Percentiles rank a stretch among this genome's conserved stretches.
phyloP scores from a whole-genome alignment of 768 basidiomycete species.

The Agaricus sinodeliciosus region DNA sequence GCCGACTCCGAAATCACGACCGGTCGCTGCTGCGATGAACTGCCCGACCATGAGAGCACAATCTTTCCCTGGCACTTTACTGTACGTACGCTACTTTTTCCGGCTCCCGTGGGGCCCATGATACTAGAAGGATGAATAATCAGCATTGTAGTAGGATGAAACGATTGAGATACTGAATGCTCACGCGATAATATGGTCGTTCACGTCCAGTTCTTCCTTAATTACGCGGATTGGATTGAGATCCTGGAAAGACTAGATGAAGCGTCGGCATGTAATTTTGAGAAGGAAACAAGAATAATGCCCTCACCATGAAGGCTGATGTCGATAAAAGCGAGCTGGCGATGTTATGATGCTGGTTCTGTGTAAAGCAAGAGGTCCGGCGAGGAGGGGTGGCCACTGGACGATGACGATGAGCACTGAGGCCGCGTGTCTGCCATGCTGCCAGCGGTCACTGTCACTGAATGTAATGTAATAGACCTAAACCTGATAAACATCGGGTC shows the following conservation, averaged over 20 bases:
- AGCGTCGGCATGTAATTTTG: not conserved
- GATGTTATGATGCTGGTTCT: not conserved
- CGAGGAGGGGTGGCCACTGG: too few species aligned
- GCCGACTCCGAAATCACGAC: slow-evolving; percentile 19
- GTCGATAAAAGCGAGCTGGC: not conserved
- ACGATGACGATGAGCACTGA: too few species aligned
- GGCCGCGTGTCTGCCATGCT: too few species aligned
- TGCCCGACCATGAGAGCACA: not conserved
- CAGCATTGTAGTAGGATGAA: not conserved
- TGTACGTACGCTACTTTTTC: slow-evolving; percentile 23
- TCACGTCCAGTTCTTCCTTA: not conserved
- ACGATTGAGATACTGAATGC: not conserved
- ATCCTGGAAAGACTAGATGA: not conserved
- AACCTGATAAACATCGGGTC: too few species aligned
- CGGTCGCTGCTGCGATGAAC: slow-evolving; percentile 9
- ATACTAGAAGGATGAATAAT: slow-evolving; percentile 13
- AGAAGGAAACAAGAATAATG: not conserved
- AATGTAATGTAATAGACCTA: too few species aligned
- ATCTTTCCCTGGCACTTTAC: not conserved
- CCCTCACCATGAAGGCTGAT: not conserved
- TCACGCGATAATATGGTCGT: slow-evolving; percentile 19
- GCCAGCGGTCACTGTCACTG: too few species aligned
- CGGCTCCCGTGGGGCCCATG: slow-evolving; percentile 25
- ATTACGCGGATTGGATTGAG: not conserved
- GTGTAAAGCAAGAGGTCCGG: not conserved